Evolutionary conservation across 768 basidiomycete species (phyloP).

Genomic region (Daedalea quercina): DNA sequence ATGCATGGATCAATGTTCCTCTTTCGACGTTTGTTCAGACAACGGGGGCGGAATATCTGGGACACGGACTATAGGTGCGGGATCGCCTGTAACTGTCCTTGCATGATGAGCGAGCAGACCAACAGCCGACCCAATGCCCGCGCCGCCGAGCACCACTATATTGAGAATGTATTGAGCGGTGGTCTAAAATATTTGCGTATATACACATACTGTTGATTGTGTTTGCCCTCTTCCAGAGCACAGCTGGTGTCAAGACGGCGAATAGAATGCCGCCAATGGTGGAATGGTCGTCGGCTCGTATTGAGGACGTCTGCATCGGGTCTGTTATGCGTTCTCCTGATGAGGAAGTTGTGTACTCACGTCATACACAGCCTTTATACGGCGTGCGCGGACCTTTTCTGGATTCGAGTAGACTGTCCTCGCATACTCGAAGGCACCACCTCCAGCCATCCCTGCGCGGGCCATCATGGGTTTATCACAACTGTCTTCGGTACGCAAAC

Average conservation of each 20-base stretch:
- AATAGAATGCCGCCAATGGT: constrained; percentile 66
- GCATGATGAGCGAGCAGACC: constrained; percentile 55
- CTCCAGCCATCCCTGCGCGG: constrained; percentile 37
- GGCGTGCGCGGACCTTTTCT: constrained; percentile 40
- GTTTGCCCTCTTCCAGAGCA: constrained; percentile 67
- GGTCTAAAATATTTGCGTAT: too few species aligned
- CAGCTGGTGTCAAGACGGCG: constrained; percentile 56
- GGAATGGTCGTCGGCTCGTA: constrained; percentile 67
- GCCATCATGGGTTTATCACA: background rate
- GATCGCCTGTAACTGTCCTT: constrained; percentile 48
- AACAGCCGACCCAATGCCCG: constrained; percentile 55
- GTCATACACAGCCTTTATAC: constrained; percentile 51
- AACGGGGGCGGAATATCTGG: constrained; percentile 19
- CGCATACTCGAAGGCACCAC: constrained; percentile 54
- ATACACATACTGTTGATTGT: constrained; percentile 54
- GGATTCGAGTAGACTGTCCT: constrained; percentile 49
- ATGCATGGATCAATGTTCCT: background rate
- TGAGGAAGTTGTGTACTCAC: constrained; percentile 30
- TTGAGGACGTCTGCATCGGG: constrained; percentile 39
- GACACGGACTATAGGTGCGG: constrained; percentile 33
- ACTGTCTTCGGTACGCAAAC: background rate
- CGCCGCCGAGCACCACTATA: constrained; percentile 66
- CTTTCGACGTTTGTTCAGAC: background rate
- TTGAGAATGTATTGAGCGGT: too few species aligned
- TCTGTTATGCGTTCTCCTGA: background rate